Conservation (phyloP, 2,329 filamentous ascomycete genomes). For the Purpureocillium lavendulum region DNA sequence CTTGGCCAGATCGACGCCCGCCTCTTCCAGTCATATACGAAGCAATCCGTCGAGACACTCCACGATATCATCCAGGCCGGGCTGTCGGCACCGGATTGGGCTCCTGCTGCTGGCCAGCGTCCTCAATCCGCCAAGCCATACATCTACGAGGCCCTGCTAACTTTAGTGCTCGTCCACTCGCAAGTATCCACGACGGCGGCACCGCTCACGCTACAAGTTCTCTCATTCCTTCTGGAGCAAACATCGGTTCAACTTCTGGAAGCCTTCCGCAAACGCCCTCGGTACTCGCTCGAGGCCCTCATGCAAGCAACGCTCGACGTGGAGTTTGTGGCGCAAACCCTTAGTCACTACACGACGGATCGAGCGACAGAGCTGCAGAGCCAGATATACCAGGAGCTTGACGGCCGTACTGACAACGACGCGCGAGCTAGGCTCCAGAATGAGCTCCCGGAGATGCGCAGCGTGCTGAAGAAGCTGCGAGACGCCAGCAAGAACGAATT, state of each 20-base stretch:
- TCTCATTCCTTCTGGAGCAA: constrained; percentile 81
- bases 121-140: constrained; percentile 78
- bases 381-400: constrained; percentile 85
- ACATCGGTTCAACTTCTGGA: constrained; percentile 72
- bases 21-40: constrained; percentile 88
- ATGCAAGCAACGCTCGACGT: constrained; percentile 98
- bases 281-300: constrained; percentile 70
- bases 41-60: constrained; percentile 62
- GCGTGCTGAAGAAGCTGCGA: constrained; percentile 72
- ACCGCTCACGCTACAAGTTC: constrained; percentile 68
- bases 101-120: constrained; percentile 43
- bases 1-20: constrained; percentile 83
- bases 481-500: constrained; percentile 82
- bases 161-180: constrained; percentile 83
- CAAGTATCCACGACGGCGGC: constrained; percentile 75
- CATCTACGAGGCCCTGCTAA: constrained; percentile 78
- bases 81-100: constrained; percentile 64
- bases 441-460: constrained; percentile 84
- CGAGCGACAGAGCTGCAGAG: constrained; percentile 73
- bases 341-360: constrained; percentile 83
- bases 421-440: constrained; percentile 72
- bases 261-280: constrained; percentile 60
- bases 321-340: constrained; percentile 91
- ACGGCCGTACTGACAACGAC: constrained; percentile 80
- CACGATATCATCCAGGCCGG: constrained; percentile 64